Percentiles rank a stretch among this genome's conserved stretches.
These are phyloP conservation scores for Simmondsia chinensis DNA, from an alignment of 148 eudicot species.

Conservation along the genomic window DNA sequence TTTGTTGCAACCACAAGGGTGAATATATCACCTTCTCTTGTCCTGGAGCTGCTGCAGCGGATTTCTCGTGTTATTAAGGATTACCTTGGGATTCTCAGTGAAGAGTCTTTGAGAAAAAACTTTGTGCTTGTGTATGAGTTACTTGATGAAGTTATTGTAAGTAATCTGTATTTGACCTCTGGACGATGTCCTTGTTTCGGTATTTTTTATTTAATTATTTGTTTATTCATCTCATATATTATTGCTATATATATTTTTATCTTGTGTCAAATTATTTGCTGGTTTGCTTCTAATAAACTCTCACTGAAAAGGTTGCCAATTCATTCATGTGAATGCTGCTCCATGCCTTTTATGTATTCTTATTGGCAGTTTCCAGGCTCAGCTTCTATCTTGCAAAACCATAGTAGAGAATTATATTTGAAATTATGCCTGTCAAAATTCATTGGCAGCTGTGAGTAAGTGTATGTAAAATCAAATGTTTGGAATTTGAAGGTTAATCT, in stretches of 20 bases:
- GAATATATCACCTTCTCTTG: constrained; percentile 79
- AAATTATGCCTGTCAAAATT: no score
- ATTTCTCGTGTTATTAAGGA: constrained; percentile 92
- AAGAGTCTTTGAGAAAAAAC: constrained; percentile 82
- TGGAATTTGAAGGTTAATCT: no score
- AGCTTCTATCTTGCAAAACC: no score
- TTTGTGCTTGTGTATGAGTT: constrained; percentile 94
- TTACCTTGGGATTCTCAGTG: constrained; percentile 91
- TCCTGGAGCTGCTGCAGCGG: constrained; percentile 87
- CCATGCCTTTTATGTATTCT: no score
- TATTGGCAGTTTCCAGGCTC: no score
- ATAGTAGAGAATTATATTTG: no score
- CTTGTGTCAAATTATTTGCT: not conserved
- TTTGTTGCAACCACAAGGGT: constrained; percentile 95
- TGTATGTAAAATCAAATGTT: no score
- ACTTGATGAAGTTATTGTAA: constrained; percentile 93
- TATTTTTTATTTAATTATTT: no score
- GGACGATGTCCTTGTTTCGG: not conserved
- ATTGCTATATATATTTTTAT: not conserved
- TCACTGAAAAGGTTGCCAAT: no score
- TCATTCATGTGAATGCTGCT: no score
- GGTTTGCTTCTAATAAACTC: not conserved
- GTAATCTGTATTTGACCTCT: constrained; percentile 17
- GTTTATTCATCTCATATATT: no score
- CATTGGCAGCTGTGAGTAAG: no score